Evolutionary conservation across 768 basidiomycete species (phyloP).

Genomic region (Lanmaoa pseudosensibilis): DNA sequence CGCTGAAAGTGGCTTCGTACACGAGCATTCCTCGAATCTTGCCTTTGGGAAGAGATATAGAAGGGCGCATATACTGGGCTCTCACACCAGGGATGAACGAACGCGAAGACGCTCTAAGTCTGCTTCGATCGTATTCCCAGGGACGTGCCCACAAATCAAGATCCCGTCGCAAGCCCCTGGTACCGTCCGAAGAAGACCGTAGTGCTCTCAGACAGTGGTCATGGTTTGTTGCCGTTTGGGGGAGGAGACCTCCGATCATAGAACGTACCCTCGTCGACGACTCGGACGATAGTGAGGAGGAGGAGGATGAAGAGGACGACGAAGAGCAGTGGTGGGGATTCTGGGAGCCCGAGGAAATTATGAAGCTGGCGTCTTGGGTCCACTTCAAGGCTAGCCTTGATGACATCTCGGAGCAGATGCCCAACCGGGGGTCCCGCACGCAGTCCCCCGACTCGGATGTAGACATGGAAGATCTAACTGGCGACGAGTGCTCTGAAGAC

Average conservation of each 20-base stretch:
- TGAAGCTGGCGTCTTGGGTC: conserved; percentile 66
- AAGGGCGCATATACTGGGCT: conserved; percentile 68
- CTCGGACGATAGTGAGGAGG: conserved; percentile 25
- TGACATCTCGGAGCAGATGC: conserved; percentile 13
- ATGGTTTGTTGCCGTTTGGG: conserved; percentile 79
- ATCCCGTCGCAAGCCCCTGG: conserved; percentile 41
- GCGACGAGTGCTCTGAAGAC: conserved; percentile 9
- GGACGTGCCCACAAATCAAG: conserved; percentile 32
- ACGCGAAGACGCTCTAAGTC: conserved; percentile 46
- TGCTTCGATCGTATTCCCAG: conserved; percentile 25
- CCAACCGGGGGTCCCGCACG: background rate
- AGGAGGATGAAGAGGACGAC: conserved; percentile 22
- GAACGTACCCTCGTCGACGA: conserved; percentile 30
- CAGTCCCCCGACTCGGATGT: conserved; percentile 12
- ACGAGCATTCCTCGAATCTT: conserved; percentile 53
- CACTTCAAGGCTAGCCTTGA: conserved; percentile 47
- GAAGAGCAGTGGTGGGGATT: conserved; percentile 77
- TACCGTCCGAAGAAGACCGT: conserved; percentile 50
- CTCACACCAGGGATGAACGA: conserved; percentile 61
- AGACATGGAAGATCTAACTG: conserved; percentile 20
- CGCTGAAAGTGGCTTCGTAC: conserved; percentile 48
- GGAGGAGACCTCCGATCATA: conserved; percentile 44
- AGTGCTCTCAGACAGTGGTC: conserved; percentile 59
- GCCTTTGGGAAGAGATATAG: conserved; percentile 66
- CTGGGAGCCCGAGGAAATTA: conserved; percentile 62